Evolutionary conservation across 768 basidiomycete genomes (phyloP), one percentile per base, ranked within the genome.

Genomic region (Leccinum subgranulosum): DNA sequence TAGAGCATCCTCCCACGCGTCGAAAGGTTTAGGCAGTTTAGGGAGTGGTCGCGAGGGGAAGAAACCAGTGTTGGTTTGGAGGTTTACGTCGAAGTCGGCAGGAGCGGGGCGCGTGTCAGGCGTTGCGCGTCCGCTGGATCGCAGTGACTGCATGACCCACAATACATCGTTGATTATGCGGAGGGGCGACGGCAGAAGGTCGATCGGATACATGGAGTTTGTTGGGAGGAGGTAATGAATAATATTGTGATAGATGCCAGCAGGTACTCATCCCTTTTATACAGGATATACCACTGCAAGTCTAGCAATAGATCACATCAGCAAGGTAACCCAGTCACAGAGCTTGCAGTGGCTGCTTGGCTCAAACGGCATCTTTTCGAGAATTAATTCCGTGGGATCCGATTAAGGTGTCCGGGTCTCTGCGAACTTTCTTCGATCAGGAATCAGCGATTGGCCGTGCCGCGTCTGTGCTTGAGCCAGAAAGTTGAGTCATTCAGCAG

Each of bases 1-100:
- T 28, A 88, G 79, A 29, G 83, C 86, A 33, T 74, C 61, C 73
- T 95, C 93, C 94, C 92, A 98, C 5, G 82, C 68, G 12, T 70
- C 71, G 66, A 81, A 95, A 29, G 73, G 70, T 9, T 66, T 68
- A 5, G 79, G 76, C 25, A 96, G 76, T 27, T 73, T 79, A 2
- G 82, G 79, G 7, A 90, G 79, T 1, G 85, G 85, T 36, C 75
- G 71, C 3, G 81, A 72, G 1, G 95, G 96, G 63, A 98, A 83
- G 76, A 98, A 98, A 0, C 96, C 96, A 0, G 90, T 87, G 62
- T 84, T 62, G 15, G 64, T 65, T 29, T 75, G 59, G 54, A 73
- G 67, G 53, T 75, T 66, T 17, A 87, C 71, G 62, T 87, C 85
- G 56, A 84, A 86, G 56, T 84, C 78, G 3, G 69, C 63, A 19